Percentiles rank a stretch among this genome's conserved stretches.
Evolutionary conservation across 2,329 filamentous ascomycete species (phyloP).

Genomic region (Fusarium setosum): DNA sequence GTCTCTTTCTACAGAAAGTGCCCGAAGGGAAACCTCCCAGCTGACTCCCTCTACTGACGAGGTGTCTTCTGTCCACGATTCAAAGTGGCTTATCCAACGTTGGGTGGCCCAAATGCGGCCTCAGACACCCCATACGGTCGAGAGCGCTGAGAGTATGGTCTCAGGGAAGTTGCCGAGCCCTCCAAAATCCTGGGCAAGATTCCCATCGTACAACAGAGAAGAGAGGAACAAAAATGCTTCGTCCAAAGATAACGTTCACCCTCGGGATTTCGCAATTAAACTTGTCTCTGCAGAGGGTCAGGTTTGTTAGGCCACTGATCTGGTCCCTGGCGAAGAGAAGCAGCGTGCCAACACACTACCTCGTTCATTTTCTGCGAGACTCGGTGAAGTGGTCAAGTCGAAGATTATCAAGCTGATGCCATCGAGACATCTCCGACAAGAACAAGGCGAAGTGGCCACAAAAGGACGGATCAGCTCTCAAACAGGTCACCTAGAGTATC

Average conservation of each 20-base stretch:
- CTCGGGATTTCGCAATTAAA: conserved; percentile 46
- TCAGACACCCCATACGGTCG: not conserved
- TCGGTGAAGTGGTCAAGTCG: conserved; percentile 44
- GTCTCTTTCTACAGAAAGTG: conserved; percentile 1
- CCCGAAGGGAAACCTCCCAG: conserved; percentile 13
- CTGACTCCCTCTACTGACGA: conserved; percentile 28
- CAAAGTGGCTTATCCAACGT: conserved; percentile 33
- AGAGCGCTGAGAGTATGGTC: not conserved
- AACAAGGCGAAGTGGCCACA: not conserved
- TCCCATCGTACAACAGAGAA: conserved; percentile 45
- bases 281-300: conserved; percentile 30
- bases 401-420: conserved; percentile 24
- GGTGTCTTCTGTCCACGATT: conserved; percentile 8
- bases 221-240: conserved; percentile 42
- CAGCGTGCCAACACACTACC: conserved; percentile 11
- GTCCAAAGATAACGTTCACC: conserved; percentile 38
- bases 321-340: not conserved
- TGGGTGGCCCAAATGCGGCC: conserved; percentile 34
- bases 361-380: conserved; percentile 44
- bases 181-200: conserved; percentile 50
- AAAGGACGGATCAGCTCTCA: not conserved
- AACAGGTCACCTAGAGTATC: conserved; percentile 31
- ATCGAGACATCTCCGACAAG: conserved; percentile 3
- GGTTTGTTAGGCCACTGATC: conserved; percentile 44
- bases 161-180: conserved; percentile 25